Evolutionary conservation across 1,284 basidiomycete genomes (phyloP), one percentile per base, ranked within the genome.

Genomic region (Naganishia sp.): DNA sequence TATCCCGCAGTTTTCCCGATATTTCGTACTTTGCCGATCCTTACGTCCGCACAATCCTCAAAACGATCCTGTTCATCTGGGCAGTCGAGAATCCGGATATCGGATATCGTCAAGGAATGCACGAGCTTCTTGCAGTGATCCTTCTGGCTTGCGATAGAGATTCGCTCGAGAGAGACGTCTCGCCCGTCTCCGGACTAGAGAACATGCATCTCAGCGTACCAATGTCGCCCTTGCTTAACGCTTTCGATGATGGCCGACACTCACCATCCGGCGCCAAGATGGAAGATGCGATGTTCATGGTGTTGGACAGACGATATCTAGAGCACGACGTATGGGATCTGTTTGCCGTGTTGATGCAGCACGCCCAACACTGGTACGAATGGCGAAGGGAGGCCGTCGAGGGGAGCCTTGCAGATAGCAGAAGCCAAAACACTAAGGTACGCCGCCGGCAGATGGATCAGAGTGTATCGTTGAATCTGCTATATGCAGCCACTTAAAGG

Each of bases 61-160:
- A 89, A 0, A 89, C 92, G 70, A 87, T 94, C 32, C 82, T 97
- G 18, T 94, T 92, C 76, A 80, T 96, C 23, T 90, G 89, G 74
- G 86, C 89, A 21, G 83, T 85, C 46, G 85, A 86, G 73, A 86
- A 93, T 77, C 85, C 89, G 0, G 83, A 88, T 57, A 86, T 94
- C 23, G 92, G 92, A 35, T 96, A 96, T 75, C 85, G 94, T 39
- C 80, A 81, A 83, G 94, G 94, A 55, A 96, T 97, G 94, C 94
- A 97, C 75, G 94, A 97, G 76, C 82, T 96, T 5, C 84, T 95
- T 7, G 94, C 92, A 0, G 89, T 90, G 0, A 77, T 95, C 39
- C 89, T 90, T 71, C 86, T 89, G 74, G 87, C 88, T 1, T 83
- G 92, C 62, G 89, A 94, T 75, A 88, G 85, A 71, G 94, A 97